Conservation (phyloP, 768 basidiomycete genomes). For the Roridomyces roridus region DNA sequence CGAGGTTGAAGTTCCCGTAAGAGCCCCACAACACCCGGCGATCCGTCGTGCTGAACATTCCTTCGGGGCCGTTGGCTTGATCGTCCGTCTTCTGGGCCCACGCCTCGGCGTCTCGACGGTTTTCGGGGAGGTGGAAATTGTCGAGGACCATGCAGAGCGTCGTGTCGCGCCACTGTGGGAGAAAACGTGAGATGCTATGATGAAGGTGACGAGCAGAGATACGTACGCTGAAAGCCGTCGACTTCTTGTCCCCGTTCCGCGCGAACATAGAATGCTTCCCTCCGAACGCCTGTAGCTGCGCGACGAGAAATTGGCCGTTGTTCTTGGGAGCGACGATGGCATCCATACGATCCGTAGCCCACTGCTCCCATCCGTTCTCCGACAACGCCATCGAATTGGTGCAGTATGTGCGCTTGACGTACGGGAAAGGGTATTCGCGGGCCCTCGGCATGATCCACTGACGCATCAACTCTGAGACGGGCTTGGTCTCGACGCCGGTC, state of each 20-base stretch:
- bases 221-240: slow-evolving; percentile 14
- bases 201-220: too few species aligned
- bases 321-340: slow-evolving; percentile 1
- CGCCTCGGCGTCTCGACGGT: slow-evolving; percentile 14
- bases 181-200: too few species aligned
- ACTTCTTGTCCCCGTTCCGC: too few species aligned
- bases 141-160: slow-evolving; percentile 18
- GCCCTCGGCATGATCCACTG: slow-evolving; percentile 12
- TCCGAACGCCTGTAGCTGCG: slow-evolving; percentile 17
- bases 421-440: slow-evolving; percentile 7
- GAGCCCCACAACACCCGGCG: slow-evolving; percentile 14
- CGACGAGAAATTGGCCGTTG: slow-evolving; percentile 13
- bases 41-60: slow-evolving; percentile 18
- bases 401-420: slow-evolving; percentile 8
- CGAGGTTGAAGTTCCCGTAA: slow-evolving; percentile 11
- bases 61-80: slow-evolving; percentile 6
- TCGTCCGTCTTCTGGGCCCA: slow-evolving; percentile 12
- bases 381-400: slow-evolving; percentile 2
- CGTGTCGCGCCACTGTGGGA: slow-evolving; percentile 19
- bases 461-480: slow-evolving; percentile 1
- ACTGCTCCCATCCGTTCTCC: slow-evolving; percentile 19
- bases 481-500: slow-evolving; percentile 5
- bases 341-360: slow-evolving; percentile 13
- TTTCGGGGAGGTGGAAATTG: slow-evolving; percentile 20
- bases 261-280: slow-evolving; percentile 18